Base-by-base conservation (phyloP, 108 stramenopile genomes). In the Fragilaria radians region DNA sequence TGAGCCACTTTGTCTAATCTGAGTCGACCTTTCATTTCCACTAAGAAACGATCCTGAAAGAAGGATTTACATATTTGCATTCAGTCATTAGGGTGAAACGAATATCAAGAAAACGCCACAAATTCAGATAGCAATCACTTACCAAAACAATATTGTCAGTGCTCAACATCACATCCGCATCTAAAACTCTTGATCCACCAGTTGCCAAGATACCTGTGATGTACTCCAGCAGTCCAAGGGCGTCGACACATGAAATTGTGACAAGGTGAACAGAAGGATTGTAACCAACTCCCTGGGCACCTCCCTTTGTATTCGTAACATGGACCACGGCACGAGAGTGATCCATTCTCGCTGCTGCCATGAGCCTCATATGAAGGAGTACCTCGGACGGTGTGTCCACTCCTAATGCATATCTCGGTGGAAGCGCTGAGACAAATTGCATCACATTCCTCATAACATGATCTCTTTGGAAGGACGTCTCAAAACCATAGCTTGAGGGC, bases 121-220 rank as follows among this genome's bases (percentile, higher is more conserved):
- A 63, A 59, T 17, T 17, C 7, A 7, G 21, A 3, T 30, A 4
- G 21, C 5, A 48, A 52, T n/a, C 42, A 21, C 62, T 54, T 55
- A 63, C 62, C 63, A 71, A 53, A 1, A 62, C 70, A 28, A 71
- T 71, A 19, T 46, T 47, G 29, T 71, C 70, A 4, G 26, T 53
- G 11, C 46, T 72, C 19, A 68, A 29, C 73, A 74, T 74, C 0
- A 74, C 73, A 51, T 74, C 73, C 21, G 73, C 73, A 31, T 74
- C 73, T 1, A 74, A 5, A 2, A 68, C 73, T 7, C 73, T 18
- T 9, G 61, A 52, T 0, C 67, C 66, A 7, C 67, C 73, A n/a
- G 67, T 74, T 18, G 49, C 28, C 5, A 74, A 27, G 19, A 68
- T 32, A 21, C 46, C 57, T 3, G 73, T 68, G 28, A 74, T 63